Evolutionary conservation across 345 rosid species (phyloP).

Genomic region (Eucalyptus erythrocorys): DNA sequence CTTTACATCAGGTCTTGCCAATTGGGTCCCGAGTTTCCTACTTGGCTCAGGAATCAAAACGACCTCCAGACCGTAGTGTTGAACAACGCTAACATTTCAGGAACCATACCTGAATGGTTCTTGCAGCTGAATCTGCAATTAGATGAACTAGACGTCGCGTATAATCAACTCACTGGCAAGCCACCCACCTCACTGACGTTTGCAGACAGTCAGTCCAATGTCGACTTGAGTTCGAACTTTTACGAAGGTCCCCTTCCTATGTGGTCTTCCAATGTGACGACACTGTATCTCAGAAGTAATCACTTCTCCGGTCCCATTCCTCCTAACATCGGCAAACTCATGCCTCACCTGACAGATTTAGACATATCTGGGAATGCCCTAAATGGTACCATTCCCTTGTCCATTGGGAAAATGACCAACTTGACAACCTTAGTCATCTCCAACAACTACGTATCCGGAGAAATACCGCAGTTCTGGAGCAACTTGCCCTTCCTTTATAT

Average conservation of each 20-base stretch:
- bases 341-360: background rate
- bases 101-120: background rate
- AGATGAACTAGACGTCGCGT: background rate
- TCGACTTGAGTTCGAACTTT: background rate
- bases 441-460: background rate
- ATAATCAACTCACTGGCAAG: background rate
- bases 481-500: background rate
- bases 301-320: background rate
- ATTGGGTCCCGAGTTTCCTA: background rate
- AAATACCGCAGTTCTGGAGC: background rate
- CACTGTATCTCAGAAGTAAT: background rate
- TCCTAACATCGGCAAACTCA: background rate
- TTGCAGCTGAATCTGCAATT: background rate
- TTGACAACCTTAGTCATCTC: background rate
- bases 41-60: slow-evolving; percentile 17
- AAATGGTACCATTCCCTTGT: background rate
- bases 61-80: slow-evolving; percentile 1
- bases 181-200: background rate
- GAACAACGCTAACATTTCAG: accelerated
- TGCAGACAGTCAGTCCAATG: accelerated
- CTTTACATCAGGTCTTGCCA: background rate
- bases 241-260: background rate
- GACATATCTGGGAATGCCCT: background rate
- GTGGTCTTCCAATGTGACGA: background rate
- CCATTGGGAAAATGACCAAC: background rate